A percentile compares a stretch with the other conserved stretches of the same genome.
These are phyloP conservation scores for Exobasidium rhododendri DNA, from an alignment of 1,284 basidiomycete species.

Conservation along the genomic window DNA sequence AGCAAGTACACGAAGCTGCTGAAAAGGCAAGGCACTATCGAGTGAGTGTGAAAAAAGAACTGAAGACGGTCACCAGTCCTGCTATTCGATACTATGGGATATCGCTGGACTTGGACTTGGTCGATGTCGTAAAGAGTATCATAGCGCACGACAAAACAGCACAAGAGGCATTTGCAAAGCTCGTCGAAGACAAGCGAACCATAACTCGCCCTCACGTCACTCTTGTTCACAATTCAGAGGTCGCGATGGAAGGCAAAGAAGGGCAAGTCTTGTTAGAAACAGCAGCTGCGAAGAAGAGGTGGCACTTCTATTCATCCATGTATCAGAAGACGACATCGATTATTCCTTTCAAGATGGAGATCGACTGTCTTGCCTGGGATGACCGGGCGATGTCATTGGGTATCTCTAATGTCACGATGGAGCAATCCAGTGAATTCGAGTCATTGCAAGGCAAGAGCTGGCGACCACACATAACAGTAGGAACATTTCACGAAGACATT, in stretches of 20 bases:
- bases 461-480: conserved; percentile 80
- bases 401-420: neutral
- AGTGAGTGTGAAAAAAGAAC: conserved; percentile 14
- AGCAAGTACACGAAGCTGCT: conserved; percentile 20
- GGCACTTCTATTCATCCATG: conserved; percentile 13
- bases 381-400: conserved; percentile 10
- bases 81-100: conserved; percentile 38
- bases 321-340: conserved; percentile 5
- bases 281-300: conserved; percentile 47
- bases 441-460: conserved; percentile 16
- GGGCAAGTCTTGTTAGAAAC: neutral
- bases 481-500: conserved; percentile 64
- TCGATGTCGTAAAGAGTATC: conserved; percentile 15
- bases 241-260: conserved; percentile 28
- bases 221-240: conserved; percentile 64
- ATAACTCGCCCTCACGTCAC: conserved; percentile 74
- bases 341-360: neutral
- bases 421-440: neutral
- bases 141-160: neutral
- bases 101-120: conserved; percentile 30
- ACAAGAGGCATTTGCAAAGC: conserved; percentile 19
- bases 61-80: neutral
- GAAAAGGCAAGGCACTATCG: conserved; percentile 21
- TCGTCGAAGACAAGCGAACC: conserved; percentile 60
- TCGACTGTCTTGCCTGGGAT: conserved; percentile 10